A percentile compares a stretch with the other conserved stretches of the same genome.
Evolutionary conservation across 805 yeast species (phyloP).

Genomic region (Teunomyces lycoperdinae): DNA sequence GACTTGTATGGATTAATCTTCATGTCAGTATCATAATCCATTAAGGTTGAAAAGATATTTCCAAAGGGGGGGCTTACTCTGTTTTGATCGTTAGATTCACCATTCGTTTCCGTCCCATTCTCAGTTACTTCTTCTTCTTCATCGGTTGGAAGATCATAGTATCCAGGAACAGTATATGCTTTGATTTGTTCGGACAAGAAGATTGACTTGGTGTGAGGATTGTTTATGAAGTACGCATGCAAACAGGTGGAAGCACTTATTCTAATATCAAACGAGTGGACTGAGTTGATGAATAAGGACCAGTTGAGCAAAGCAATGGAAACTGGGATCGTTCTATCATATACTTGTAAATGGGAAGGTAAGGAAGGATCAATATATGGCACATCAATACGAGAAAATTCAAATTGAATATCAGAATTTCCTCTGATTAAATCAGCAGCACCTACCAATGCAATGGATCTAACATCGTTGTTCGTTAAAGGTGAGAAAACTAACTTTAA

Average conservation of each 20-base stretch:
- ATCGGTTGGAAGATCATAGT: conserved; percentile 15
- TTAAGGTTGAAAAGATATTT: conserved; percentile 66
- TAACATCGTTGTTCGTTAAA: conserved; percentile 59
- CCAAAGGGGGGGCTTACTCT: conserved; percentile 28
- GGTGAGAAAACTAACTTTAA: conserved; percentile 70
- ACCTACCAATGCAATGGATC: conserved; percentile 67
- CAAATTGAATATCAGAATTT: conserved; percentile 64
- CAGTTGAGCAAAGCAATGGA: conserved; percentile 75
- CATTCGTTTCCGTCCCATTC: neutral
- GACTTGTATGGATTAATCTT: conserved; percentile 80
- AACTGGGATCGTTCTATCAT: conserved; percentile 55
- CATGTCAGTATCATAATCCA: conserved; percentile 64
- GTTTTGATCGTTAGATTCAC: neutral
- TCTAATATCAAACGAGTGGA: conserved; percentile 80
- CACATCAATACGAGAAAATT: conserved; percentile 80
- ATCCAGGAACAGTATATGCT: conserved; percentile 27
- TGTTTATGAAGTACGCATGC: conserved; percentile 65
- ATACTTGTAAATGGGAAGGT: conserved; percentile 41
- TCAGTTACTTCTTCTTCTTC: conserved; percentile 9
- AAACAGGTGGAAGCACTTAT: conserved; percentile 67
- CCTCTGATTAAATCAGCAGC: conserved; percentile 73
- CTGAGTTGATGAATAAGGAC: conserved; percentile 76
- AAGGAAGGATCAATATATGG: conserved; percentile 82
- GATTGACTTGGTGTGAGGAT: conserved; percentile 54
- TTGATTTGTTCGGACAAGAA: conserved; percentile 68